A percentile compares a stretch with the other conserved stretches of the same genome.
Evolutionary conservation across 306 rosid species (phyloP).

Genomic region (Cicer arietinum): DNA sequence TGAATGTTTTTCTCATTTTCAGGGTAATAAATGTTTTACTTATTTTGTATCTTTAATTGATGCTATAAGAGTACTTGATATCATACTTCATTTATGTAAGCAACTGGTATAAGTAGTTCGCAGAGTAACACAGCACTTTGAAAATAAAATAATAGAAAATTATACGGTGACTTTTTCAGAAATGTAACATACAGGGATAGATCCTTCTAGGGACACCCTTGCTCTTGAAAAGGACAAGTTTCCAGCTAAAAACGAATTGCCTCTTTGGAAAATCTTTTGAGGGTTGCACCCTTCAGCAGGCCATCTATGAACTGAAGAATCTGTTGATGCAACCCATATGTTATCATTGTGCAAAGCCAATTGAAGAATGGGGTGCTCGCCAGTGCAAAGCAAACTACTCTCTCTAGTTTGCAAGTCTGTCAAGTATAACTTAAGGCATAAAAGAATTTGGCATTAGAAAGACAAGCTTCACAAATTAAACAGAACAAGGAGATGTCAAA

Average conservation of each 20-base stretch:
- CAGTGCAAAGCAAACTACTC: slow-evolving; percentile 90
- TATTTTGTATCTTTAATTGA: background rate
- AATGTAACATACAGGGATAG: slow-evolving; percentile 73
- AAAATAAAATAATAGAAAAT: slow-evolving; percentile 21
- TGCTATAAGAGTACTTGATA: background rate
- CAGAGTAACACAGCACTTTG: slow-evolving; percentile 23
- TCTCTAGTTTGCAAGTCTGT: slow-evolving; percentile 99
- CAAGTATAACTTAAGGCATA: slow-evolving; percentile 79
- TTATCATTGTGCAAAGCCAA: slow-evolving; percentile 80
- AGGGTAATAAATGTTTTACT: background rate
- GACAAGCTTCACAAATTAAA: slow-evolving; percentile 41
- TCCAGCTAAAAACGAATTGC: slow-evolving; percentile 92
- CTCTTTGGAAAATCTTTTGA: slow-evolving; percentile 84
- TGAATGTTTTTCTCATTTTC: slow-evolving; percentile 8
- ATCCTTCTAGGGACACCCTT: slow-evolving; percentile 94
- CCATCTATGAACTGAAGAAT: slow-evolving; percentile 90
- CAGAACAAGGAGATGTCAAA: slow-evolving; percentile 27
- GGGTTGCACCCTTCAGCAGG: slow-evolving; percentile 88
- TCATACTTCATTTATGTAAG: slow-evolving; percentile 16
- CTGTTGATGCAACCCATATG: slow-evolving; percentile 93
- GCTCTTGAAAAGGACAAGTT: slow-evolving; percentile 95
- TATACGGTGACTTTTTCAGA: slow-evolving; percentile 12
- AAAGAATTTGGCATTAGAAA: slow-evolving; percentile 60
- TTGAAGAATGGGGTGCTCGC: slow-evolving; percentile 87
- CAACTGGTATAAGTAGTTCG: slow-evolving; percentile 35